Evolutionary conservation across 2,329 filamentous ascomycete genomes (phyloP).

Genomic region (Fusarium armeniacum): DNA sequence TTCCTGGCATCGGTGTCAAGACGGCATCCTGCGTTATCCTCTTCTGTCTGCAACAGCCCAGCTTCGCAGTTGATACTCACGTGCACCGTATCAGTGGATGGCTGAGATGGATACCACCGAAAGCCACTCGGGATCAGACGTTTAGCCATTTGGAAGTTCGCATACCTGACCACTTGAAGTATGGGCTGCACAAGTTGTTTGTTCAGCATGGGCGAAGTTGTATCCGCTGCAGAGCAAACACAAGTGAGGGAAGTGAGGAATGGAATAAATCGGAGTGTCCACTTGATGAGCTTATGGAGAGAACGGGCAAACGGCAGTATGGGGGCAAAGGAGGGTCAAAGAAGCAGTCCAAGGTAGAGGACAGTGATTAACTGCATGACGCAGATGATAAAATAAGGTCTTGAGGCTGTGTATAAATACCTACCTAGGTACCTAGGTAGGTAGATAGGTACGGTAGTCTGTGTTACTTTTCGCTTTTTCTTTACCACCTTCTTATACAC

Average conservation of each 20-base stretch:
- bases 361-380: conserved; percentile 28
- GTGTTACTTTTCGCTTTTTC: conserved; percentile 1
- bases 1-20: conserved; percentile 50
- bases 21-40: conserved; percentile 50
- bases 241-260: conserved; percentile 49
- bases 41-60: conserved; percentile 49
- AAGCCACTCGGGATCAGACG: conserved; percentile 47
- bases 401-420: conserved; percentile 3
- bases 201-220: conserved; percentile 48
- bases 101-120: conserved; percentile 49
- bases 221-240: conserved; percentile 48
- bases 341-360: conserved; percentile 40
- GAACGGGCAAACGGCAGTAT: conserved; percentile 45
- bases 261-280: conserved; percentile 46
- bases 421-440: no score
- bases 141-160: conserved; percentile 50
- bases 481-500: conserved; percentile 5
- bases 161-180: conserved; percentile 48
- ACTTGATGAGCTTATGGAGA: conserved; percentile 45
- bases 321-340: conserved; percentile 35
- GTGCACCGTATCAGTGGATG: conserved; percentile 48
- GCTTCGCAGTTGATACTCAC: conserved; percentile 50
- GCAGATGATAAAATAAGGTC: conserved; percentile 4
- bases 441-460: not conserved
- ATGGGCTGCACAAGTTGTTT: conserved; percentile 49